These are phyloP conservation scores for Talaromyces verruculosus DNA, from an alignment of 2,329 filamentous ascomycete genomes.

Conservation along the genomic window DNA sequence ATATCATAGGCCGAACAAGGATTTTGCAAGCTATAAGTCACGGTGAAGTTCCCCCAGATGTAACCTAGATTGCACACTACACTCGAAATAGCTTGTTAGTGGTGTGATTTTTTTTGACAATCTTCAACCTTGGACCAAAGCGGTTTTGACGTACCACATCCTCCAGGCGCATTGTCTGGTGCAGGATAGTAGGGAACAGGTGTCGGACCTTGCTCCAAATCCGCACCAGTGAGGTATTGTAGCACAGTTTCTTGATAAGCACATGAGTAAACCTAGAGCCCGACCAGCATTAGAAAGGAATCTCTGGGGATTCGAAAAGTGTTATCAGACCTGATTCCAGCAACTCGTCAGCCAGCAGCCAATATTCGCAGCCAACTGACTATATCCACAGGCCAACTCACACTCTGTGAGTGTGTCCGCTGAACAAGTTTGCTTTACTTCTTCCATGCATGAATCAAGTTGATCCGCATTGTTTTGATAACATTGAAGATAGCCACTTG, in stretches of 20 bases:
- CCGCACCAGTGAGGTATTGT: neutral
- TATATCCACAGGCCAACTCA: neutral
- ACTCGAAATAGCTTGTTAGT: neutral
- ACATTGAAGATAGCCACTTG: slow-evolving; percentile 23
- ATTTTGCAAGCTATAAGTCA: neutral
- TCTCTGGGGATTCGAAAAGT: neutral
- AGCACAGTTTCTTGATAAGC: slow-evolving; percentile 1
- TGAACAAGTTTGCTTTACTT: neutral
- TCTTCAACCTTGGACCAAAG: neutral
- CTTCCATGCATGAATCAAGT: neutral
- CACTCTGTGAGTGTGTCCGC: neutral
- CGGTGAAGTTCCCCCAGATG: neutral
- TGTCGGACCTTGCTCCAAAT: neutral
- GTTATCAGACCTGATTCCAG: neutral
- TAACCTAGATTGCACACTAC: neutral
- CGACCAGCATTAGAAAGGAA: neutral
- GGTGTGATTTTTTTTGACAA: neutral
- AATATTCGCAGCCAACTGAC: neutral
- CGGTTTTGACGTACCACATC: neutral
- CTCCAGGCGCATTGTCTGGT: slow-evolving; percentile 3
- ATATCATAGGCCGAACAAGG: neutral
- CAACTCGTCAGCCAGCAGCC: slow-evolving; percentile 1
- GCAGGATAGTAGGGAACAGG: neutral
- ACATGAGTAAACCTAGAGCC: slow-evolving; percentile 1
- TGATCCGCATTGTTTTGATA: slow-evolving; percentile 18